Percentiles rank a stretch among this genome's conserved stretches.
These are phyloP conservation scores for Articulospora tetracladia DNA, from an alignment of 495 filamentous ascomycete genomes.

Conservation along the genomic window DNA sequence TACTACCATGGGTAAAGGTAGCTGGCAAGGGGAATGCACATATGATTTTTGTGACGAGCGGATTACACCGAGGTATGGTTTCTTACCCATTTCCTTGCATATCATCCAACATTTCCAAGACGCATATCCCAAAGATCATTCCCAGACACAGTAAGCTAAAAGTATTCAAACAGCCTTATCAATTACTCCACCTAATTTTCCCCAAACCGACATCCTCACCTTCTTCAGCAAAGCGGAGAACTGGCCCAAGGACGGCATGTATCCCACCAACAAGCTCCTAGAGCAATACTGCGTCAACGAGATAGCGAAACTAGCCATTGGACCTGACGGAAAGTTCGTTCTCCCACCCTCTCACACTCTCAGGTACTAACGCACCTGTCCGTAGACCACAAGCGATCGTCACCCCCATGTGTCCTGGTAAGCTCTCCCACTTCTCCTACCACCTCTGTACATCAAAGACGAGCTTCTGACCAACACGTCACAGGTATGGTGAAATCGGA, in stretches of 20 bases:
- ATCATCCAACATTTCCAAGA: no score
- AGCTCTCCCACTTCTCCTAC: neutral
- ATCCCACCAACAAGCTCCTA: slow-evolving; percentile 36
- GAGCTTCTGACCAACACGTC: neutral
- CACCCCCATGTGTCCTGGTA: slow-evolving; percentile 39
- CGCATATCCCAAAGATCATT: no score
- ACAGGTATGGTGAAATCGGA: slow-evolving; percentile 32
- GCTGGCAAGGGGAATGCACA: slow-evolving; percentile 23
- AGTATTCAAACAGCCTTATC: neutral
- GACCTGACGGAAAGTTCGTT: slow-evolving; percentile 24
- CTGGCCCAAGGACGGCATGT: slow-evolving; percentile 25
- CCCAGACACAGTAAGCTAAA: no score
- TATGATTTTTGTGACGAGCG: slow-evolving; percentile 25
- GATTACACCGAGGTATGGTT: slow-evolving; percentile 16
- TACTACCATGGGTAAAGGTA: slow-evolving; percentile 26
- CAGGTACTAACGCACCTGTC: neutral
- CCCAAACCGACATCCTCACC: slow-evolving; percentile 24
- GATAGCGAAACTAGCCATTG: slow-evolving; percentile 28
- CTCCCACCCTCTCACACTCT: neutral
- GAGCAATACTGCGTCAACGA: slow-evolving; percentile 33
- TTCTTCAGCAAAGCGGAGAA: slow-evolving; percentile 29
- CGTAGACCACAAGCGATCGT: slow-evolving; percentile 32
- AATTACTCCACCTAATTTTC: neutral
- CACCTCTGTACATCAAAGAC: neutral
- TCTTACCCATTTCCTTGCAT: neutral